Evolutionary conservation across 2,329 filamentous ascomycete genomes (phyloP).

Genomic region (Chaetomiaceae sp.): DNA sequence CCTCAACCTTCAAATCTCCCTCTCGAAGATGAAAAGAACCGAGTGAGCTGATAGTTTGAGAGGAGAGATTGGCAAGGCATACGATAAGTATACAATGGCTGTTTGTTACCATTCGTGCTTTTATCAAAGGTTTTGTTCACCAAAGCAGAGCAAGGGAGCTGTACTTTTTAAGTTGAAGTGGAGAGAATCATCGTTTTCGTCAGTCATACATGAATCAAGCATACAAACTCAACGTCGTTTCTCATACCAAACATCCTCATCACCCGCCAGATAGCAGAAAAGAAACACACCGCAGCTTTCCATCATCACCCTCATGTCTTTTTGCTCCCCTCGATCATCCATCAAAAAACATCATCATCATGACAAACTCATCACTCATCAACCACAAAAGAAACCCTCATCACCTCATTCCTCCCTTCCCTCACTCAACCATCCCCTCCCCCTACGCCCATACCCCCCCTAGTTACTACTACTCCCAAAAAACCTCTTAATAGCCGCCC

Average conservation of each 20-base stretch:
- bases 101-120: too few relatives aligned
- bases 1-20: too few relatives aligned
- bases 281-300: neutral
- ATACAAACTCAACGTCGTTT: neutral
- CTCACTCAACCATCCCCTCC: conserved; percentile 1
- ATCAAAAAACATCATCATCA: neutral
- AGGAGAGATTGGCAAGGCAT: too few relatives aligned
- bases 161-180: neutral
- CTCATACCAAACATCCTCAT: neutral
- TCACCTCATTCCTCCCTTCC: conserved; percentile 1
- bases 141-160: too few relatives aligned
- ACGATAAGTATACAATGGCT: too few relatives aligned
- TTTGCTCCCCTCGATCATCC: neutral
- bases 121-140: too few relatives aligned
- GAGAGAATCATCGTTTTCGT: neutral
- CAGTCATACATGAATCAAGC: neutral
- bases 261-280: neutral
- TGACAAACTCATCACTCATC: neutral
- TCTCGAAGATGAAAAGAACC: too few relatives aligned
- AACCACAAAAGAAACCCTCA: neutral
- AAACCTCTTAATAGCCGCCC: conserved; percentile 26
- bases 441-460: conserved; percentile 11
- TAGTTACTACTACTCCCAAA: conserved; percentile 14
- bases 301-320: neutral
- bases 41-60: too few relatives aligned